These are phyloP conservation scores for Knoxia roxburghii DNA, from an alignment of 257 asterid species.

Conservation along the genomic window DNA sequence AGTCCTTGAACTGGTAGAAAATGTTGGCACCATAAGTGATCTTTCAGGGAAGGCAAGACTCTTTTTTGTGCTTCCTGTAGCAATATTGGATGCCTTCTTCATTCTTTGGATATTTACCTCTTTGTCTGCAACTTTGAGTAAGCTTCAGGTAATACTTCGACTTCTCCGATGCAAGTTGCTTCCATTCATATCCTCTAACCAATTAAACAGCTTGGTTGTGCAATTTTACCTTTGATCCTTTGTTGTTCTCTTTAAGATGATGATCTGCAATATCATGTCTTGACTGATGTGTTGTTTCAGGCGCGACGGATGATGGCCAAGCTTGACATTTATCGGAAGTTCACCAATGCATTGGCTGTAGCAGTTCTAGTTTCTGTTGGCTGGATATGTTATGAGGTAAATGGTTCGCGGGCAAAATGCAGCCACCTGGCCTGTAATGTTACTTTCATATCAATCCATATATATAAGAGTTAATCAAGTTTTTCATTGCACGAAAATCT, in stretches of 20 bases:
- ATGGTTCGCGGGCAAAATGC: conserved; percentile 7
- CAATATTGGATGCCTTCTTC: conserved; percentile 92
- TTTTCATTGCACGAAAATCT: neutral
- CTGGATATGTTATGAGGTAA: conserved; percentile 94
- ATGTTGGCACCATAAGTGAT: conserved; percentile 89
- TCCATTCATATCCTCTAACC: neutral
- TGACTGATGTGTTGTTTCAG: conserved; percentile 32
- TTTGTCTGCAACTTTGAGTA: conserved; percentile 74
- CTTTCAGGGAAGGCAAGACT: conserved; percentile 88
- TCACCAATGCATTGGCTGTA: conserved; percentile 84
- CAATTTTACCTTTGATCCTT: neutral
- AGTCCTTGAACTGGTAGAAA: conserved; percentile 81
- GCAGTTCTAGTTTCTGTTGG: conserved; percentile 89
- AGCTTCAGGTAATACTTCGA: conserved; percentile 79
- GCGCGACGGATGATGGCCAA: conserved; percentile 82
- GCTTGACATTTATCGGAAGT: conserved; percentile 79
- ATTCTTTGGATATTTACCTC: conserved; percentile 92
- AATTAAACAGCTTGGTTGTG: neutral
- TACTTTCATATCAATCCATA: too few species aligned
- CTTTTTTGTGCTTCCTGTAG: conserved; percentile 84
- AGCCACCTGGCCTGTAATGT: neutral
- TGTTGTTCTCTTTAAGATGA: neutral
- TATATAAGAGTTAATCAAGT: too few species aligned
- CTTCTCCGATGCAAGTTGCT: neutral
- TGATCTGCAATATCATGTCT: neutral